These are phyloP conservation scores for Mycena pura DNA, from an alignment of 768 basidiomycete genomes.

Conservation along the genomic window DNA sequence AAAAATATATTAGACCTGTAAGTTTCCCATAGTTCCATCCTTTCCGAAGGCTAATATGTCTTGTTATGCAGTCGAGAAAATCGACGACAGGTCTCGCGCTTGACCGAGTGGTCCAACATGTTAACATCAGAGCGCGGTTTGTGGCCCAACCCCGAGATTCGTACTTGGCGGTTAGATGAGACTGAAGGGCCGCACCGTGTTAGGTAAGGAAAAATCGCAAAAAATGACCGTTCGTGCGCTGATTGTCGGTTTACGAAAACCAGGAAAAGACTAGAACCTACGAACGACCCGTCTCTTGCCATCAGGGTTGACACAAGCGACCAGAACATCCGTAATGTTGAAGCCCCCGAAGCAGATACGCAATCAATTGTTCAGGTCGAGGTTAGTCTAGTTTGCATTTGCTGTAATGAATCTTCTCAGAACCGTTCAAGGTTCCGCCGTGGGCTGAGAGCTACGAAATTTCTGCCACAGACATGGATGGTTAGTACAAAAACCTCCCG, in stretches of 20 bases:
- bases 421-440: conserved; percentile 53
- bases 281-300: conserved; percentile 54
- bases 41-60: background rate
- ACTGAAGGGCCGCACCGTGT: conserved; percentile 91
- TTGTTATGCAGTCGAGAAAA: conserved; percentile 70
- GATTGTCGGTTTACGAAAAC: no score
- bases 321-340: conserved; percentile 55
- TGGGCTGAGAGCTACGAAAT: conserved; percentile 80
- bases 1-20: conserved; percentile 80
- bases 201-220: conserved; percentile 53
- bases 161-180: conserved; percentile 84
- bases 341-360: conserved; percentile 57
- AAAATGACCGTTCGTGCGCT: background rate
- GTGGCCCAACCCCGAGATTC: conserved; percentile 67
- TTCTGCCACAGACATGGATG: conserved; percentile 66
- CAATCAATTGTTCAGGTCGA: conserved; percentile 60
- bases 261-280: conserved; percentile 82
- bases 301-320: conserved; percentile 53
- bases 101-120: conserved; percentile 66
- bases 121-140: conserved; percentile 81
- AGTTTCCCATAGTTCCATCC: conserved; percentile 29
- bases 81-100: conserved; percentile 67
- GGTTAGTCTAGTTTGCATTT: background rate
- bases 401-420: background rate
- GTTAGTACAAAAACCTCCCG: conserved; percentile 38